phyloP scores from a whole-genome alignment of 345 rosid genomes.

The Brassica carinata region DNA sequence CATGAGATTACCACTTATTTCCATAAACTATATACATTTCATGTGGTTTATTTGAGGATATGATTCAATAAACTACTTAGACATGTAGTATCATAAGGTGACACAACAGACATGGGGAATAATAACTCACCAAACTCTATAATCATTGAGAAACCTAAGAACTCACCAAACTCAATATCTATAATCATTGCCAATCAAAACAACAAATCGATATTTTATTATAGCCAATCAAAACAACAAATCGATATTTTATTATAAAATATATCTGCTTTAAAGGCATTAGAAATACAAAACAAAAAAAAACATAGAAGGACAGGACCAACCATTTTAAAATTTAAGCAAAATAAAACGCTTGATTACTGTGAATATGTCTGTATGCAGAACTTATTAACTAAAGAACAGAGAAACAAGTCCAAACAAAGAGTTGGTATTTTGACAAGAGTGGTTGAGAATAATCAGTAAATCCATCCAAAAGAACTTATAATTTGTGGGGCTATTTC shows the following conservation, averaged over 20 bases:
- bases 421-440: slow-evolving; percentile 39
- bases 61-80: slow-evolving; percentile 10
- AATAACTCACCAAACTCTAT: neutral
- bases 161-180: slow-evolving; percentile 30
- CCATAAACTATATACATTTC: neutral
- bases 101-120: slow-evolving; percentile 2
- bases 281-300: neutral
- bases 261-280: slow-evolving; percentile 16
- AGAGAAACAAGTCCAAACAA: slow-evolving; percentile 38
- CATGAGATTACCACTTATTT: slow-evolving; percentile 14
- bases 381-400: slow-evolving; percentile 33
- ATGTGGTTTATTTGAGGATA: neutral
- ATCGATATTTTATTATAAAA: slow-evolving; percentile 8
- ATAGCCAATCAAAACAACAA: slow-evolving; percentile 1
- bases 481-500: slow-evolving; percentile 37
- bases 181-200: slow-evolving; percentile 40
- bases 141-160: slow-evolving; percentile 5
- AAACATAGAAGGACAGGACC: slow-evolving; percentile 3
- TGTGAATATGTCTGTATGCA: slow-evolving; percentile 18
- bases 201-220: slow-evolving; percentile 10
- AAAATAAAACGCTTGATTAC: neutral
- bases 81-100: slow-evolving; percentile 4
- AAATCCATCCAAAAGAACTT: slow-evolving; percentile 32
- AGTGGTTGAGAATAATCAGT: slow-evolving; percentile 31
- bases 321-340: neutral